phyloP scores from a whole-genome alignment of 2,329 filamentous ascomycete species.

The Trichophyton benhamiae region DNA sequence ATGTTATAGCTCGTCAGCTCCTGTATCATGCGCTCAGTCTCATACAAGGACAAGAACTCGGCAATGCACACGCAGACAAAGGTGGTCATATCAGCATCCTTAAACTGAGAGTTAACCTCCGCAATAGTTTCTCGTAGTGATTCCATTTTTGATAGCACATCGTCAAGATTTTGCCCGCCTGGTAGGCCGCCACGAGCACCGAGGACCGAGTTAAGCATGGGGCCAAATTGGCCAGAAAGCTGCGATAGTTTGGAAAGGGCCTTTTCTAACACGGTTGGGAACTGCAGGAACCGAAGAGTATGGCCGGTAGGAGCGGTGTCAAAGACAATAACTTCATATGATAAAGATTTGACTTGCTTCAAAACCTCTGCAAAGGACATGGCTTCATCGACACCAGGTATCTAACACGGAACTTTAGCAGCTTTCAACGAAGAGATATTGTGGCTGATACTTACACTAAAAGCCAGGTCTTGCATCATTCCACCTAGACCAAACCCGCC shows the following conservation, averaged over 20 bases:
- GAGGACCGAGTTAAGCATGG: constrained; percentile 86
- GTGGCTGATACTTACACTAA: constrained; percentile 53
- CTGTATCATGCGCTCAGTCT: constrained; percentile 99
- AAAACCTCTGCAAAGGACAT: constrained; percentile 99
- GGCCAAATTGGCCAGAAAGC: constrained; percentile 85
- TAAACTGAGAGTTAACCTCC: constrained; percentile 97
- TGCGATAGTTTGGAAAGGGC: constrained; percentile 94
- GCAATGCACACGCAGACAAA: constrained; percentile 98
- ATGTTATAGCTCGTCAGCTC: constrained; percentile 87
- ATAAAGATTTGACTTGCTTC: constrained; percentile 97
- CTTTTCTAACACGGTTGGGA: constrained; percentile 95
- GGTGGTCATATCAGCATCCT: constrained; percentile 86
- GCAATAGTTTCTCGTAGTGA: constrained; percentile 80
- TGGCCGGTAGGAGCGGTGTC: constrained; percentile 96
- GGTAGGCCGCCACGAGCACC: constrained; percentile 65
- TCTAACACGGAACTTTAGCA: constrained; percentile 44
- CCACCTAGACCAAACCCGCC: constrained; percentile 63
- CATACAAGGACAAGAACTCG: constrained; percentile 91
- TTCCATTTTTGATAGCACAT: constrained; percentile 92
- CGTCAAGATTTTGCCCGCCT: constrained; percentile 82
- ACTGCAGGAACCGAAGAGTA: constrained; percentile 95
- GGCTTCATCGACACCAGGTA: constrained; percentile 95
- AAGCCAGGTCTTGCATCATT: constrained; percentile 98
- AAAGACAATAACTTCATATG: constrained; percentile 98
- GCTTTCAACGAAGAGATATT: not conserved